Conservation (phyloP, 2,329 filamentous ascomycete species). For the Tolypocladium ovalisporum region DNA sequence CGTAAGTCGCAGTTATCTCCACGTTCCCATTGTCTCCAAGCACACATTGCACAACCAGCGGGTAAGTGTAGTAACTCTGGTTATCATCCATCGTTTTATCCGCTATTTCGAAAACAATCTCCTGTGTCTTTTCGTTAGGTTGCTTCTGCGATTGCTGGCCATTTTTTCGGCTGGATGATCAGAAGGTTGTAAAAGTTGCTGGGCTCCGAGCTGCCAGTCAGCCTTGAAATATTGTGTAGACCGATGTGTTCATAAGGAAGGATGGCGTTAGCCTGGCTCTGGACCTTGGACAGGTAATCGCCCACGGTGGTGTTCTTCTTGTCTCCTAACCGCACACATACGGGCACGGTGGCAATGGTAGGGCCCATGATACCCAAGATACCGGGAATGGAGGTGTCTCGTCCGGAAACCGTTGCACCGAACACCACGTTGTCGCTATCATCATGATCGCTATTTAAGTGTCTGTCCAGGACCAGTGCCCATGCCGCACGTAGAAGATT, state of each 20-base stretch:
- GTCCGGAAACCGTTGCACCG: slow-evolving; percentile 16
- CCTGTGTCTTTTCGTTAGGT: too few relatives aligned
- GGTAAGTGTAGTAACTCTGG: background rate
- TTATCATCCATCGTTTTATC: background rate
- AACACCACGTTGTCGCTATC: slow-evolving; percentile 13
- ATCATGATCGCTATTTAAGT: slow-evolving; percentile 3
- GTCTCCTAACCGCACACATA: slow-evolving; percentile 9
- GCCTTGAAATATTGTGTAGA: slow-evolving; percentile 8
- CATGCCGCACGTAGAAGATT: slow-evolving; percentile 14
- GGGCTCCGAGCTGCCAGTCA: background rate
- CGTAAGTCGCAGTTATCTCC: background rate
- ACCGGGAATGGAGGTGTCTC: slow-evolving; percentile 13
- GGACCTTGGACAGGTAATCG: slow-evolving; percentile 5
- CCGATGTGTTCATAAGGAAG: slow-evolving; percentile 11
- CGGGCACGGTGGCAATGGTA: slow-evolving; percentile 18
- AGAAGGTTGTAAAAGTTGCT: background rate
- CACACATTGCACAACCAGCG: background rate
- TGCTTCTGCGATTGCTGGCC: background rate
- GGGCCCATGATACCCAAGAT: slow-evolving; percentile 17
- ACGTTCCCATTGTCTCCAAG: background rate
- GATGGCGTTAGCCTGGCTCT: slow-evolving; percentile 2
- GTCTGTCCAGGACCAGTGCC: slow-evolving; percentile 11
- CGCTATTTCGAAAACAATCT: background rate
- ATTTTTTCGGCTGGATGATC: background rate
- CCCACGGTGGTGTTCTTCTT: background rate